A percentile compares a stretch with the other conserved stretches of the same genome.
Evolutionary conservation across 345 rosid species (phyloP).

Genomic region (Rhizophora apiculata): DNA sequence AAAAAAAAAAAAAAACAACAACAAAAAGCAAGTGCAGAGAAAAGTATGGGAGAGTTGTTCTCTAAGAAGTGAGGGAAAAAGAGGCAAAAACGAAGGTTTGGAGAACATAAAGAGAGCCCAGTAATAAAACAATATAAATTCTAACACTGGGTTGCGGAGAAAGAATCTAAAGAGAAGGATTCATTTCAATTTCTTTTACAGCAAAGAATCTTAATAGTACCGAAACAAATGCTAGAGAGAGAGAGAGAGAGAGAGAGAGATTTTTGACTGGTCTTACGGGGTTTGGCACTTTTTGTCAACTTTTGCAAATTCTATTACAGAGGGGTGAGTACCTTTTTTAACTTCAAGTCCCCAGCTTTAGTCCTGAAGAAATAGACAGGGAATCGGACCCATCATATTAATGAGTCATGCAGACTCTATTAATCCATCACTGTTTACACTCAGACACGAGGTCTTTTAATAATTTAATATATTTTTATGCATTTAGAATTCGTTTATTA

Average conservation of each 20-base stretch:
- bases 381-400: slow-evolving; percentile 9
- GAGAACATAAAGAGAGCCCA: slow-evolving; percentile 19
- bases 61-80: background rate
- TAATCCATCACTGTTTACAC: background rate
- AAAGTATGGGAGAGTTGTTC: background rate
- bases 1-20: background rate
- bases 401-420: background rate
- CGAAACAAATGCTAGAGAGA: background rate
- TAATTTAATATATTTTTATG: too few relatives aligned
- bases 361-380: background rate
- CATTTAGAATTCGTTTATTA: too few relatives aligned
- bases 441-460: too few relatives aligned
- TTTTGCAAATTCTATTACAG: background rate
- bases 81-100: background rate
- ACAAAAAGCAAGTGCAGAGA: background rate
- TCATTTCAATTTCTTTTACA: slow-evolving; percentile 18
- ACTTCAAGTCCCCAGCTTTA: background rate
- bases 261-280: background rate
- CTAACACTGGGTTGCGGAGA: slow-evolving; percentile 19
- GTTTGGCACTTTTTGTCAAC: background rate
- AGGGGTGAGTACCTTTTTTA: background rate
- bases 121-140: slow-evolving; percentile 17
- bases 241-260: too few relatives aligned
- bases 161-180: slow-evolving; percentile 30
- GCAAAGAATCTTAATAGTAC: background rate